Percentiles rank a stretch among this genome's conserved stretches.
Conservation (phyloP, 1,139 yeast genomes). For the Meyerozyma carpophila region DNA sequence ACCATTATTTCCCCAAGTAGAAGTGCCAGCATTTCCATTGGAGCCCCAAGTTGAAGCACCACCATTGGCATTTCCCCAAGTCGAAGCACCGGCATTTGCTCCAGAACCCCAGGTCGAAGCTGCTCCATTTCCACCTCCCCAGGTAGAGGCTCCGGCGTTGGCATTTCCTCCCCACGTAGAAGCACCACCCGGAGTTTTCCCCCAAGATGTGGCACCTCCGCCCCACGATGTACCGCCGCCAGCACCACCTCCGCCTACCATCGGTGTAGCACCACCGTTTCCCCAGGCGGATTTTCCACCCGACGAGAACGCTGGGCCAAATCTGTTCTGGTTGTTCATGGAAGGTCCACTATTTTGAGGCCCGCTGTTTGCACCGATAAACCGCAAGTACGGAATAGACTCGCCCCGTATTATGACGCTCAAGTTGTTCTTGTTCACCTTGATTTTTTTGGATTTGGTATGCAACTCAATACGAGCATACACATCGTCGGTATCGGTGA, state of each 20-base stretch:
- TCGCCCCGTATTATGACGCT: conserved; percentile 64
- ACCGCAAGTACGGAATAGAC: conserved; percentile 74
- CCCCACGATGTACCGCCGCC: conserved; percentile 15
- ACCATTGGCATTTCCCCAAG: conserved; percentile 39
- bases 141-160: conserved; percentile 6
- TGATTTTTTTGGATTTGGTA: conserved; percentile 83
- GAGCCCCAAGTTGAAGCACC: conserved; percentile 16
- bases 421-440: conserved; percentile 74
- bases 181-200: conserved; percentile 18
- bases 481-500: conserved; percentile 88
- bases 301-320: conserved; percentile 39
- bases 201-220: conserved; percentile 39
- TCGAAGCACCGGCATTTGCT: conserved; percentile 25
- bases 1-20: conserved; percentile 21
- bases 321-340: background rate
- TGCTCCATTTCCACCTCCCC: conserved; percentile 11
- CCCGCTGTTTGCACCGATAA: conserved; percentile 46
- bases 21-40: conserved; percentile 12
- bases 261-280: conserved; percentile 49
- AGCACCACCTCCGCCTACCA: conserved; percentile 33
- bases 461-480: conserved; percentile 91
- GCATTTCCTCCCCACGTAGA: conserved; percentile 23
- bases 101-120: conserved; percentile 18
- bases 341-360: conserved; percentile 12
- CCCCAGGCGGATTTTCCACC: conserved; percentile 38